phyloP scores from a whole-genome alignment of 2,329 filamentous ascomycete genomes.

The Didymella sp. region DNA sequence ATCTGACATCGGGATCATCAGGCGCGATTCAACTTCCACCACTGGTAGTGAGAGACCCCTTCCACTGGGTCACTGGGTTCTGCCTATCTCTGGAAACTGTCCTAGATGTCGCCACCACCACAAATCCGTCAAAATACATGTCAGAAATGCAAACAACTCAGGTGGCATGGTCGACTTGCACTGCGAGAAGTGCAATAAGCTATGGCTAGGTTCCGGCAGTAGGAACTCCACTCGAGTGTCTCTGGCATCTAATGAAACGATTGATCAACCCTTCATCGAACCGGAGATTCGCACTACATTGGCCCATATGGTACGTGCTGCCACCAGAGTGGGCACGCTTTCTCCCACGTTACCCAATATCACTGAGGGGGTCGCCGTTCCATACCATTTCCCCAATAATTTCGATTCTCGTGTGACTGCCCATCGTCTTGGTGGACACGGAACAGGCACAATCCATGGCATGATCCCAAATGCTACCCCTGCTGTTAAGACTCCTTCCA shows the following conservation, averaged over 20 bases:
- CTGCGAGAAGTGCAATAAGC: constrained; percentile 34
- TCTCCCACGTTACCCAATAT: constrained; percentile 3
- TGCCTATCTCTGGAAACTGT: constrained; percentile 39
- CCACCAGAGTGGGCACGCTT: constrained; percentile 26
- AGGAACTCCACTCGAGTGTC: constrained; percentile 35
- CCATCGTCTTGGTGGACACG: too few species aligned
- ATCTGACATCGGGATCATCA: background rate
- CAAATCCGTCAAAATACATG: constrained; percentile 28
- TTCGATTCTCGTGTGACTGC: too few species aligned
- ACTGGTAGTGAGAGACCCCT: constrained; percentile 25
- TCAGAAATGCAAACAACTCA: constrained; percentile 24
- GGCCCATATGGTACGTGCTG: constrained; percentile 30
- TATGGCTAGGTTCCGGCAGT: constrained; percentile 38
- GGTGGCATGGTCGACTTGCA: constrained; percentile 25
- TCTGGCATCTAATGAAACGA: constrained; percentile 31
- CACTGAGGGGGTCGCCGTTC: background rate
- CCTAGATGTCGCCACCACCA: constrained; percentile 40
- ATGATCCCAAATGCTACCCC: too few species aligned
- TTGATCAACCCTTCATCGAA: constrained; percentile 27
- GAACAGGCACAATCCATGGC: too few species aligned
- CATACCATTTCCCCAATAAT: too few species aligned
- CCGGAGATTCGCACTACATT: constrained; percentile 27
- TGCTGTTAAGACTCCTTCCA: too few species aligned
- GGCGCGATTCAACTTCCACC: constrained; percentile 30
- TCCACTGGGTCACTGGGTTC: constrained; percentile 29